A percentile compares a stretch with the other conserved stretches of the same genome.
Evolutionary conservation across 2,329 filamentous ascomycete species (phyloP).

Genomic region (Botryosphaeria dothidea): DNA sequence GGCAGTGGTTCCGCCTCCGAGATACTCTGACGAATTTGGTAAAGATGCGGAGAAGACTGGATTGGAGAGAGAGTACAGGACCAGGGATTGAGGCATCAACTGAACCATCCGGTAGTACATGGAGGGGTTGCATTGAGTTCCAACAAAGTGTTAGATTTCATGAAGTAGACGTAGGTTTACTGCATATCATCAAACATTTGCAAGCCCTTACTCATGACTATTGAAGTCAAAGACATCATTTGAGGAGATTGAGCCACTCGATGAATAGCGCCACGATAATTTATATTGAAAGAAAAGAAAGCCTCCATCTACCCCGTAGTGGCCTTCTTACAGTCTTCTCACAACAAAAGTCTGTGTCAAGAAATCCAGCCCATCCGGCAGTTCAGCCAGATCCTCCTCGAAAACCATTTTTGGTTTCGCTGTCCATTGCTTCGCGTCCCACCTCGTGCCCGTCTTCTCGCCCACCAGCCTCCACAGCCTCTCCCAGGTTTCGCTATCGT

Average conservation of each 20-base stretch:
- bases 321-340: background rate
- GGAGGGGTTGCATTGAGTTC: background rate
- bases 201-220: too few species aligned
- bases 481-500: conserved; percentile 39
- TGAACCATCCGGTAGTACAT: background rate
- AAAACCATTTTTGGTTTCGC: conserved; percentile 19
- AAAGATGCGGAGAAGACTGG: background rate
- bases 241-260: too few species aligned
- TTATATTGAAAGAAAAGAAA: too few species aligned
- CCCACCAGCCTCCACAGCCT: conserved; percentile 42
- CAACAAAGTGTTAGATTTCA: too few species aligned
- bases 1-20: background rate
- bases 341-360: background rate
- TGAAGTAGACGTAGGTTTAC: too few species aligned
- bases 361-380: background rate
- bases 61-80: background rate
- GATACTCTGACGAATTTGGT: background rate
- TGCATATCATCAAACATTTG: too few species aligned
- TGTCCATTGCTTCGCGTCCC: conserved; percentile 34
- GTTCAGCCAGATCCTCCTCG: background rate
- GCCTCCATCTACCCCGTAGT: background rate
- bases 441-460: conserved; percentile 37
- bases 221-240: too few species aligned
- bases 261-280: too few species aligned
- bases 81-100: background rate